These are phyloP conservation scores for Lippia alba DNA, from an alignment of 305 asterid species.

Conservation along the genomic window DNA sequence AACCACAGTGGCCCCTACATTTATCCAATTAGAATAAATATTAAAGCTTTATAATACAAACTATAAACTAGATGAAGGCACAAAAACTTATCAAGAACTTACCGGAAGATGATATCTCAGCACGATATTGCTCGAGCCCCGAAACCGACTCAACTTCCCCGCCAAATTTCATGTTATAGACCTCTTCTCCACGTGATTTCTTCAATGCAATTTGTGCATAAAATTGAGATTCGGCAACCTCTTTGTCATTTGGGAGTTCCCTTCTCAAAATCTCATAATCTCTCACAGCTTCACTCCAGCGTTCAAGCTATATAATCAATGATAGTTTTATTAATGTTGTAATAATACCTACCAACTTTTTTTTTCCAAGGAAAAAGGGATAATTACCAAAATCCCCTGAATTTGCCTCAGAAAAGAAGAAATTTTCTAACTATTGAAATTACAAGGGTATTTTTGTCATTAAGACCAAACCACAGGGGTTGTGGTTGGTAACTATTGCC, in stretches of 20 bases:
- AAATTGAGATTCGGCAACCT: slow-evolving; percentile 74
- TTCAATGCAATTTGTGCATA: slow-evolving; percentile 72
- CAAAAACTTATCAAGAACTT: slow-evolving; percentile 13
- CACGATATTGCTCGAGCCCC: slow-evolving; percentile 72
- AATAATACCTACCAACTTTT: no score
- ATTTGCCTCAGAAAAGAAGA: no score
- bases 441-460: no score
- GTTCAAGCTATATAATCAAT: slow-evolving; percentile 70
- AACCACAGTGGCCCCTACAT: slow-evolving; percentile 76
- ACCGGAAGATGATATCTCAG: slow-evolving; percentile 78
- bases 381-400: not conserved
- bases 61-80: not conserved
- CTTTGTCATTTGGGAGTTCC: slow-evolving; percentile 68
- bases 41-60: slow-evolving; percentile 2
- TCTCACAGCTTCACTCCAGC: slow-evolving; percentile 83
- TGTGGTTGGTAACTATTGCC: no score
- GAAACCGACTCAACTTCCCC: slow-evolving; percentile 78
- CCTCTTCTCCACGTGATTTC: slow-evolving; percentile 81
- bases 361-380: not conserved
- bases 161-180: slow-evolving; percentile 72
- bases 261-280: slow-evolving; percentile 75
- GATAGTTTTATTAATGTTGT: not conserved
- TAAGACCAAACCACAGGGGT: no score
- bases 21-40: slow-evolving; percentile 10
- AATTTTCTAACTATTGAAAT: no score